Conservation (phyloP, 1,284 basidiomycete species). For the Cutaneotrichosporon dermatis region DNA sequence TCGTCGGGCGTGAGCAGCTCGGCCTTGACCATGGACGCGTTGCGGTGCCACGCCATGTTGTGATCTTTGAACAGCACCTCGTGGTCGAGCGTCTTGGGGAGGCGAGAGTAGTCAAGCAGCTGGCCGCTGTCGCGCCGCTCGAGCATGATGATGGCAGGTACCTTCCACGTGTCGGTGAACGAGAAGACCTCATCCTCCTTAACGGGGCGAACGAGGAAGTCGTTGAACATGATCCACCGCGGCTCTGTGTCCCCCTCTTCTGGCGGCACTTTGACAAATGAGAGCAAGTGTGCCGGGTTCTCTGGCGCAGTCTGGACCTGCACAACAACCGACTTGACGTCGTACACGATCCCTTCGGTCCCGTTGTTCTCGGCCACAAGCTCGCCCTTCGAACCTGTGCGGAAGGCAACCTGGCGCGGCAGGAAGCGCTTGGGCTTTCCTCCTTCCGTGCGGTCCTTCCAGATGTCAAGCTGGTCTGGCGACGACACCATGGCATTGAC, state of each 20-base stretch:
- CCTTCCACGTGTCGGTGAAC: conserved; percentile 90
- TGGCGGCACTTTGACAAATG: conserved; percentile 72
- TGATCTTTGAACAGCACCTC: conserved; percentile 79
- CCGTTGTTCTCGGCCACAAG: conserved; percentile 56
- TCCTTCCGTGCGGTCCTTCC: conserved; percentile 59
- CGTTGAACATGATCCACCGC: conserved; percentile 94
- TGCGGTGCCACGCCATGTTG: conserved; percentile 79
- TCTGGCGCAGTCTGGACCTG: conserved; percentile 71
- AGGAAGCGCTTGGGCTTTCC: conserved; percentile 33
- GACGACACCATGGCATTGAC: conserved; percentile 79
- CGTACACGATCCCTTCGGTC: conserved; percentile 59
- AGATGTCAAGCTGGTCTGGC: conserved; percentile 69
- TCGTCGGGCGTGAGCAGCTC: conserved; percentile 83
- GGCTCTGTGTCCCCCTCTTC: conserved; percentile 54
- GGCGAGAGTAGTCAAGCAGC: conserved; percentile 60
- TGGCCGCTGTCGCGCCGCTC: conserved; percentile 66
- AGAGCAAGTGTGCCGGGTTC: conserved; percentile 78
- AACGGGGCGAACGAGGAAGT: conserved; percentile 84
- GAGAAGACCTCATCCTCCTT: conserved; percentile 79
- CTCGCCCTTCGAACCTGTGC: conserved; percentile 27
- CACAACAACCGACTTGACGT: conserved; percentile 65
- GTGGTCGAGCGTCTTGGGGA: conserved; percentile 67
- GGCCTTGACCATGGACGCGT: conserved; percentile 67
- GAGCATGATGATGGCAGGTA: conserved; percentile 81
- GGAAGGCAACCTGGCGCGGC: conserved; percentile 46